phyloP scores from a whole-genome alignment of 2,329 filamentous ascomycete genomes.

The Capronia americana region DNA sequence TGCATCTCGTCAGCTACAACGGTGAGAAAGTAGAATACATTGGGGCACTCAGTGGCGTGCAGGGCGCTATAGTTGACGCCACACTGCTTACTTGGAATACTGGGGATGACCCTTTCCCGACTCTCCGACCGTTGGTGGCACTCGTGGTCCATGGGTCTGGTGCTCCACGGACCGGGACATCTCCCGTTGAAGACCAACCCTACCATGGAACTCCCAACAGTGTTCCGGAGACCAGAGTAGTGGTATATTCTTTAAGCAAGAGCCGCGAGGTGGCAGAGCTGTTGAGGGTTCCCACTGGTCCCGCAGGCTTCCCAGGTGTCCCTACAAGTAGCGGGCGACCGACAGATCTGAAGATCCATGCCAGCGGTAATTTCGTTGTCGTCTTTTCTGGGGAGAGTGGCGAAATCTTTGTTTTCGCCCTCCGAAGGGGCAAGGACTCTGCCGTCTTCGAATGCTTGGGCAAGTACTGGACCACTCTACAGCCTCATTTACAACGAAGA shows the following conservation, averaged over 20 bases:
- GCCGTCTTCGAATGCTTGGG: slow-evolving; percentile 70
- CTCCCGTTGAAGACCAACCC: slow-evolving; percentile 5
- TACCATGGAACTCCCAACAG: slow-evolving; percentile 42
- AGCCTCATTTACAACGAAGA: slow-evolving; percentile 56
- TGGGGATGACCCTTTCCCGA: slow-evolving; percentile 58
- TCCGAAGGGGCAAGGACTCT: slow-evolving; percentile 38
- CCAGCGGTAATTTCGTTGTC: slow-evolving; percentile 73
- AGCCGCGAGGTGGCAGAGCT: slow-evolving; percentile 74
- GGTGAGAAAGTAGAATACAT: slow-evolving; percentile 74
- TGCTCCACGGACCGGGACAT: slow-evolving; percentile 39
- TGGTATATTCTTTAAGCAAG: slow-evolving; percentile 84
- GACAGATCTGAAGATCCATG: slow-evolving; percentile 75
- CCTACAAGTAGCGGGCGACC: slow-evolving; percentile 46
- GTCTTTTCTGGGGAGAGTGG: slow-evolving; percentile 83
- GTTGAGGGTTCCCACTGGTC: slow-evolving; percentile 68
- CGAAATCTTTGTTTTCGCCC: slow-evolving; percentile 80
- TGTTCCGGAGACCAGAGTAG: slow-evolving; percentile 83
- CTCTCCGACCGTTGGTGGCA: slow-evolving; percentile 74
- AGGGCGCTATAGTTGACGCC: slow-evolving; percentile 79
- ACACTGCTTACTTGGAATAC: slow-evolving; percentile 78
- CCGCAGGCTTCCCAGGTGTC: slow-evolving; percentile 19
- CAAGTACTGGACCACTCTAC: slow-evolving; percentile 90
- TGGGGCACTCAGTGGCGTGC: slow-evolving; percentile 75
- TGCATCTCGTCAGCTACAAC: slow-evolving; percentile 76
- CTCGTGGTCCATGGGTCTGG: slow-evolving; percentile 81